Percentiles rank a stretch among this genome's conserved stretches.
Evolutionary conservation across 345 rosid genomes (phyloP).

Genomic region (Carallia pectinifolia): DNA sequence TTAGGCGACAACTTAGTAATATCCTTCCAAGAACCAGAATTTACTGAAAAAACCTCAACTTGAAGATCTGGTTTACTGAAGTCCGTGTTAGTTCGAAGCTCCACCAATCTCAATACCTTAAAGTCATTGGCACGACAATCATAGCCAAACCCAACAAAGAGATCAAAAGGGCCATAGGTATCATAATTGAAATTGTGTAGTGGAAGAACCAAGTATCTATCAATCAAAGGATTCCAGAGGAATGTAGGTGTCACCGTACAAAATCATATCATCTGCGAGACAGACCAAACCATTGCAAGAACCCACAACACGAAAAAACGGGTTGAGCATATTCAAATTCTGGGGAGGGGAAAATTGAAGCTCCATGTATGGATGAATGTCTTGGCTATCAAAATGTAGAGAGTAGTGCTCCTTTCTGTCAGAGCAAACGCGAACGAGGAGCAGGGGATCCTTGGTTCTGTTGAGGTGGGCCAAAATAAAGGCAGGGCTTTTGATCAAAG

Average conservation of each 20-base stretch:
- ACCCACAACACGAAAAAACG: neutral
- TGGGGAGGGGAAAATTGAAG: no score
- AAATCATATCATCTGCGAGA: neutral
- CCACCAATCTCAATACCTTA: slow-evolving; percentile 10
- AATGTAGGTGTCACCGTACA: neutral
- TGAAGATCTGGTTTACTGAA: no score
- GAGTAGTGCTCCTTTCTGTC: no score
- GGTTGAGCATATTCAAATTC: no score
- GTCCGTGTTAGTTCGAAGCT: neutral
- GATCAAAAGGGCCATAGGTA: neutral
- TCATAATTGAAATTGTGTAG: neutral
- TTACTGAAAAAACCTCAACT: slow-evolving; percentile 4
- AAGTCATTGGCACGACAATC: slow-evolving; percentile 1
- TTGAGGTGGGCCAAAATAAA: neutral
- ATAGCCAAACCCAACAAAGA: slow-evolving; percentile 3
- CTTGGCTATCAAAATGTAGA: no score
- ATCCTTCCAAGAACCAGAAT: slow-evolving; percentile 1
- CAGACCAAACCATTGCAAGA: slow-evolving; percentile 7
- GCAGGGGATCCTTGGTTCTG: neutral
- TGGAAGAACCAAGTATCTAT: neutral
- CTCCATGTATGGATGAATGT: no score
- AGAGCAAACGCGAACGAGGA: no score
- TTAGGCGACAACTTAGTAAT: neutral
- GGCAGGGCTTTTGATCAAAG: neutral
- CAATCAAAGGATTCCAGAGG: slow-evolving; percentile 9